Evolutionary conservation across 2,329 filamentous ascomycete species (phyloP), one percentile per base, ranked within the genome.

Genomic region (Neoscytalidium dimidiatum): DNA sequence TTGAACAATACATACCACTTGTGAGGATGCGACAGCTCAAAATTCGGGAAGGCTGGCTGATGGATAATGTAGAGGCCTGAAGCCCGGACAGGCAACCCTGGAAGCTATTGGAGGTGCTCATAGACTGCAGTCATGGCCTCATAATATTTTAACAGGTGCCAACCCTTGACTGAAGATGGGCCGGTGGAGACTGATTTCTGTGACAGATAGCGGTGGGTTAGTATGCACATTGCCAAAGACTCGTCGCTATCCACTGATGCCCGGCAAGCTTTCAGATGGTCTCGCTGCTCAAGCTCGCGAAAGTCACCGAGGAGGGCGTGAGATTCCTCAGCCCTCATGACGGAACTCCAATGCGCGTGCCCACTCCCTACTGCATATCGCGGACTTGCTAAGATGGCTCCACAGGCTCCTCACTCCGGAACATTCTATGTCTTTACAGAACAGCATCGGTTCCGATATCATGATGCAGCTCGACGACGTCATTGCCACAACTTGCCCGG

Each of bases 381-480:
- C 28, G 7, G 9, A 31, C 35, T 31, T 56, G 19, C 53, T 65
- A 43, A 61, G 46, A 26, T 23, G 19, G 56, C 38, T 19, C 14
- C 19, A 14, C 56, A 86, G 84, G 84, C 88, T 99, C 11, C 88
- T 99, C 52, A 99, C 95, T 0, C 95, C 95, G 0, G 96, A 99
- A 77, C 94, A 98, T 81, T 98, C 95, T 0, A 97, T 99, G 71
- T 90, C 89, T 11, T 85, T 99, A 3, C 95, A 99, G 77, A 98
- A 99, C 79, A 94, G 90, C 63, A 99, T 99, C 73, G 95, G 95
- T 68, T 96, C 92, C 68, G 95, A 99, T 79, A 98, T 99, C 71
- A 97, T 98, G 70, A 99, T 99, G 96, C 96, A 99, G 79, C 88
- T 99, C 3, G 95, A 99, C 82, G 96, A 99, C 78, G 96, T 99